phyloP scores from a whole-genome alignment of 768 basidiomycete genomes.

The Rhodotorula paludigena region DNA sequence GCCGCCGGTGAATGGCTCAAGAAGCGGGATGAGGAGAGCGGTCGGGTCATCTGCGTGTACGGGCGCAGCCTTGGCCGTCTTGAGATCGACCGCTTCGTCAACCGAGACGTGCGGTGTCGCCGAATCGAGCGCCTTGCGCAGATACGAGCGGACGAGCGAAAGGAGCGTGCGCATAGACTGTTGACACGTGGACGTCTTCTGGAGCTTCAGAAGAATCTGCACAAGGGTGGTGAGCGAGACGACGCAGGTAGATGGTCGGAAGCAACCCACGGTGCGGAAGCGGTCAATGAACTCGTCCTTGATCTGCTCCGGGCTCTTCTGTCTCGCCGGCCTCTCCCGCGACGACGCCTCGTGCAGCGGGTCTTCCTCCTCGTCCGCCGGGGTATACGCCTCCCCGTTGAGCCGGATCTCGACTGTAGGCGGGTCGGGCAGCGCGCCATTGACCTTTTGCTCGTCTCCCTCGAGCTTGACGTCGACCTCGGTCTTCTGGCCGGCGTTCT shows the following conservation, averaged over 20 bases:
- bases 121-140: neutral
- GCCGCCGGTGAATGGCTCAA: conserved; percentile 31
- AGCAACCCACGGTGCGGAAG: conserved; percentile 9
- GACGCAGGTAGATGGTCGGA: no score
- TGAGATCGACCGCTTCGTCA: conserved; percentile 47
- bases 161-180: conserved; percentile 12
- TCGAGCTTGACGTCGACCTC: no score
- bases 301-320: conserved; percentile 5
- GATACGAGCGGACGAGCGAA: neutral
- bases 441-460: no score
- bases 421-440: neutral
- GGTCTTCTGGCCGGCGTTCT: no score
- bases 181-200: conserved; percentile 9
- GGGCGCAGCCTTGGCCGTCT: neutral
- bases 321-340: neutral
- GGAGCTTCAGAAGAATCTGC: conserved; percentile 18
- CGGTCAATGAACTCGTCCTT: conserved; percentile 32
- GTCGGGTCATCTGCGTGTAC: conserved; percentile 41
- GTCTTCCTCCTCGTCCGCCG: neutral
- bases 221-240: no score
- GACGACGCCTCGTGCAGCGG: neutral
- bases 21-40: conserved; percentile 69
- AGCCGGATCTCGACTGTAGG: neutral
- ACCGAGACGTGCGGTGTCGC: neutral
- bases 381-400: neutral